A percentile compares a stretch with the other conserved stretches of the same genome.
phyloP scores from a whole-genome alignment of 495 filamentous ascomycete genomes.

The Annulohypoxylon moriforme region DNA sequence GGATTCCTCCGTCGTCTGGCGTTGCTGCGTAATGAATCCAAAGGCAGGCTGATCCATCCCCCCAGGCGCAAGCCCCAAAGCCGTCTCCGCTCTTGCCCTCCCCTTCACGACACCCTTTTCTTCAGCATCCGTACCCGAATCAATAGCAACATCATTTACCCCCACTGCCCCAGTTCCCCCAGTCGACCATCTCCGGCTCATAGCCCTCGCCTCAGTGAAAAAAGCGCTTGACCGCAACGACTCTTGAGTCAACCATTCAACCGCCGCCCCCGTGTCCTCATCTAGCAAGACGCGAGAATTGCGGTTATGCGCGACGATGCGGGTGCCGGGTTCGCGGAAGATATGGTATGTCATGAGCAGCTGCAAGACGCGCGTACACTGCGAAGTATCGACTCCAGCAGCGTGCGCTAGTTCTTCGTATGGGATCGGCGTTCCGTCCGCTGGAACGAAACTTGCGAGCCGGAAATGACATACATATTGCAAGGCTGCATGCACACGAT shows the following conservation, averaged over 20 bases:
- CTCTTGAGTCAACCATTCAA: conserved; percentile 41
- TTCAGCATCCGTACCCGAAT: not conserved
- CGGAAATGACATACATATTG: conserved; percentile 43
- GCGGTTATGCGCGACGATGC: conserved; percentile 52
- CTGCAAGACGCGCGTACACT: conserved; percentile 39
- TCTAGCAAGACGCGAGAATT: conserved; percentile 50
- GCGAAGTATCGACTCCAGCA: conserved; percentile 38
- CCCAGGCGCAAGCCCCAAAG: conserved; percentile 11
- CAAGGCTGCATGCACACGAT: conserved; percentile 39
- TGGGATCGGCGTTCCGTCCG: conserved; percentile 39
- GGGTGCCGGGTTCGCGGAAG: conserved; percentile 58
- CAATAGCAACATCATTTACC: not conserved
- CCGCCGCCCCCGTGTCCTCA: conserved; percentile 43
- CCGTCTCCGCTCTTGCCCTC: not conserved
- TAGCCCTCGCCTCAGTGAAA: conserved; percentile 35
- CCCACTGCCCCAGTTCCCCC: not conserved
- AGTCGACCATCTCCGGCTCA: conserved; percentile 30
- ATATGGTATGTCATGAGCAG: conserved; percentile 59
- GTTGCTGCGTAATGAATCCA: conserved; percentile 26
- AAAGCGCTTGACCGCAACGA: conserved; percentile 38
- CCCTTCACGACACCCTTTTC: not conserved
- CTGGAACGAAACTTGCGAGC: conserved; percentile 33
- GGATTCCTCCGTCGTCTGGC: conserved; percentile 21
- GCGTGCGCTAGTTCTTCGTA: conserved; percentile 32
- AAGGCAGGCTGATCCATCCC: conserved; percentile 20